These are phyloP conservation scores for Sugiyamaella pinicola DNA, from an alignment of 1,139 yeast genomes.

Conservation along the genomic window DNA sequence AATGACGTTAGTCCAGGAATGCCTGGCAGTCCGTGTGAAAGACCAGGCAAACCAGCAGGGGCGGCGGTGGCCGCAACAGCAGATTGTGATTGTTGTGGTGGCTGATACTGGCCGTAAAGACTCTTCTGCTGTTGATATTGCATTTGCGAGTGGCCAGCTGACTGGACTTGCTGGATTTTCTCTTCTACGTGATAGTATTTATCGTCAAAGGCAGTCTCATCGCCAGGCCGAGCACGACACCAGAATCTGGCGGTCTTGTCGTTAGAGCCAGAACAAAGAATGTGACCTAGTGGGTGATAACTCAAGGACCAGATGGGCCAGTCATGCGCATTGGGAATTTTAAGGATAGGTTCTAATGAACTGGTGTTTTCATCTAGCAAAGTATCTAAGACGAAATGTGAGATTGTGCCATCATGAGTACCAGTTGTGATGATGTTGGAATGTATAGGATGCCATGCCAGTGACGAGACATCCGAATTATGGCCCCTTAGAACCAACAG, in stretches of 20 bases:
- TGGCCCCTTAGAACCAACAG: conserved; percentile 71
- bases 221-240: conserved; percentile 92
- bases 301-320: conserved; percentile 87
- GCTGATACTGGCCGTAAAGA: conserved; percentile 7
- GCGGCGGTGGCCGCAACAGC: background rate
- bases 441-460: conserved; percentile 93
- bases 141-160: conserved; percentile 5
- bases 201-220: conserved; percentile 79
- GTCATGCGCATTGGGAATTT: conserved; percentile 89
- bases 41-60: background rate
- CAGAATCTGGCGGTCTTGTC: conserved; percentile 94
- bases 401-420: conserved; percentile 84
- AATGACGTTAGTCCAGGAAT: conserved; percentile 12
- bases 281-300: conserved; percentile 92
- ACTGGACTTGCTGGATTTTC: conserved; percentile 25
- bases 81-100: background rate
- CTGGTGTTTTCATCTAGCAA: conserved; percentile 40
- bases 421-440: conserved; percentile 81
- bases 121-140: conserved; percentile 15
- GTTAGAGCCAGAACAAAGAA: conserved; percentile 88
- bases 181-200: conserved; percentile 75
- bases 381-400: conserved; percentile 70
- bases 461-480: conserved; percentile 81
- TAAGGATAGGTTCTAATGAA: conserved; percentile 41
- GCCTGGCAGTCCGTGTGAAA: conserved; percentile 8